Conservation (phyloP, 1,284 basidiomycete genomes). For the Sphagnurus paluster region DNA sequence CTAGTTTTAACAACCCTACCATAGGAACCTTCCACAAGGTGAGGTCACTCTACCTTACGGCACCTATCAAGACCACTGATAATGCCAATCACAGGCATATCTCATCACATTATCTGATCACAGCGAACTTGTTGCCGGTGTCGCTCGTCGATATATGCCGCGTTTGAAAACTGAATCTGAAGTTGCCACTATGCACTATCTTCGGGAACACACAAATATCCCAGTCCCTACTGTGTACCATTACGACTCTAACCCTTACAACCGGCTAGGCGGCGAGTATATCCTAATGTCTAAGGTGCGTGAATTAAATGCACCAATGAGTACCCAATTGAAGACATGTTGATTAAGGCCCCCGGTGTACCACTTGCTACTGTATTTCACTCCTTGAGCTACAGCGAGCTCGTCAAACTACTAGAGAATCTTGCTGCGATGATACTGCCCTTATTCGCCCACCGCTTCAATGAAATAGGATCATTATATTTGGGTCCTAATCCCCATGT, state of each 20-base stretch:
- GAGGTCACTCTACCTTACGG: slow-evolving; percentile 13
- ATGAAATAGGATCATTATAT: slow-evolving; percentile 72
- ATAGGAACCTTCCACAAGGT: slow-evolving; percentile 79
- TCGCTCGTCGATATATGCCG: slow-evolving; percentile 81
- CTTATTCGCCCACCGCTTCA: slow-evolving; percentile 74
- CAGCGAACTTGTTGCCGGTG: slow-evolving; percentile 67
- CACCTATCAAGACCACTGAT: slow-evolving; percentile 3
- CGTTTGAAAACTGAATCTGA: slow-evolving; percentile 81
- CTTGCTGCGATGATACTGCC: slow-evolving; percentile 66
- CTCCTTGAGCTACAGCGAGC: slow-evolving; percentile 58
- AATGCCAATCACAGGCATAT: slow-evolving; percentile 55
- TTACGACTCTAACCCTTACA: slow-evolving; percentile 79
- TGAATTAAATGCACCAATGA: too few relatives aligned
- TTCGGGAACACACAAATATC: slow-evolving; percentile 64
- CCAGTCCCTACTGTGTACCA: slow-evolving; percentile 74
- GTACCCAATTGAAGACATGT: too few relatives aligned
- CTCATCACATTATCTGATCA: slow-evolving; percentile 64
- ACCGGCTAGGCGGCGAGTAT: slow-evolving; percentile 78
- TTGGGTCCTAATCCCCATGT: slow-evolving; percentile 45
- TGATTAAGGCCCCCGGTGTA: slow-evolving; percentile 72
- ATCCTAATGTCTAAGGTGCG: slow-evolving; percentile 81
- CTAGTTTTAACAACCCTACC: slow-evolving; percentile 1
- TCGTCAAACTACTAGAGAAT: slow-evolving; percentile 64
- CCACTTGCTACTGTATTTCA: slow-evolving; percentile 69
- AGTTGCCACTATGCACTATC: slow-evolving; percentile 76